Evolutionary conservation across 2,329 filamentous ascomycete species (phyloP), one percentile per base, ranked within the genome.

Genomic region (Fusarium coicis): DNA sequence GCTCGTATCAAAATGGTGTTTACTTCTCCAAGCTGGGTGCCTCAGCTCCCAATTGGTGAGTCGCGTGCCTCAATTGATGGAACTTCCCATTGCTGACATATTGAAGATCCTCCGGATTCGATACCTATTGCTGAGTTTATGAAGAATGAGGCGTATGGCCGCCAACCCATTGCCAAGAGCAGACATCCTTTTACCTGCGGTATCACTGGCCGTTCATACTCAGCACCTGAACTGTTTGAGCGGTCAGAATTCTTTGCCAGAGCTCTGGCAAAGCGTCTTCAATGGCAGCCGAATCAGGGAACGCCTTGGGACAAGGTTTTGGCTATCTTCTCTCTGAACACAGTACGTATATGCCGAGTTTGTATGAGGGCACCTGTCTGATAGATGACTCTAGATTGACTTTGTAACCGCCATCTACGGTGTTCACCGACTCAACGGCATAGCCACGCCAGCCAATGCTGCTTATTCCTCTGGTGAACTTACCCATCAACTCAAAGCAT

Each of bases 271-370:
- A 47, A 88, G 46, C 90, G 64, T 91, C 78, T 93, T 72, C 90
- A 89, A 44, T 94, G 93, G 87, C 81, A 87, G 36, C 90, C 92
- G 4, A 92, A 93, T 70, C 81, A 89, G 52, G 93, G 91, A 8
- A 89, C 89, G 0, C 93, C 95, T 78, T 96, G 92, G 92, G 93
- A 96, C 76, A 95, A 95, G 80, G 92, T 95, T 32, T 84, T 94
- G 42, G 92, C 86, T 4, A 85, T 95, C 26, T 97, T 93, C 82
- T 91, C 92, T 11, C 80, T 95, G 63, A 97, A 97, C 78, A 94
- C 93, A 19, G 92, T 94, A 4, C 4, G 72, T 47, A 9, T 2
- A 19, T 23, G 1, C 3, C 2, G 26, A 2, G 7, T 0, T 3
- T 86, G 65, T 5, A 7, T 12, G 1, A 23, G 10, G 9, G 3